phyloP scores from a whole-genome alignment of 2,329 filamentous ascomycete genomes.

The Alternaria ethzedia region DNA sequence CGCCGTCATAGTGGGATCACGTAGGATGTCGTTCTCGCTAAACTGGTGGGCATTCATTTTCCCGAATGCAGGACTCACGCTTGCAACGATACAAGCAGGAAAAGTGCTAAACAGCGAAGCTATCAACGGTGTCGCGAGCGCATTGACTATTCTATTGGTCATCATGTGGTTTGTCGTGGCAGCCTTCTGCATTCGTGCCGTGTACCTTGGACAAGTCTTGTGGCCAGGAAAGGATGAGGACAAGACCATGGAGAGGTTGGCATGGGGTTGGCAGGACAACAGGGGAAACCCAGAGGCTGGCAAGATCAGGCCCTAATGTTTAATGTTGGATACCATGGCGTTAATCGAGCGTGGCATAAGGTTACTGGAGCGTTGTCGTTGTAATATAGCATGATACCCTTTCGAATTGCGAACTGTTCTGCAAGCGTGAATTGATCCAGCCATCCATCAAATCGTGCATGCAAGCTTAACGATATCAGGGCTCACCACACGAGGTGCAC shows the following conservation, averaged over 20 bases:
- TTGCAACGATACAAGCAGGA: conserved; percentile 65
- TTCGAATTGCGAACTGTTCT: neutral
- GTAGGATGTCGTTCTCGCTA: conserved; percentile 48
- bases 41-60: conserved; percentile 69
- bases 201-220: conserved; percentile 60
- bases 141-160: conserved; percentile 63
- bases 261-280: conserved; percentile 34
- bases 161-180: conserved; percentile 63
- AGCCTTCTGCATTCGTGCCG: conserved; percentile 57
- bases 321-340: neutral
- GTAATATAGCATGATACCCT: neutral
- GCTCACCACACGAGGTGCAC: neutral
- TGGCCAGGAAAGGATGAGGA: conserved; percentile 57
- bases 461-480: neutral
- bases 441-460: neutral
- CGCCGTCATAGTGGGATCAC: conserved; percentile 46
- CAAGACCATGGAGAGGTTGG: conserved; percentile 33
- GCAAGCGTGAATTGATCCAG: neutral
- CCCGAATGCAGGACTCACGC: conserved; percentile 68
- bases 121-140: conserved; percentile 61
- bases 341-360: neutral
- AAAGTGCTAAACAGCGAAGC: conserved; percentile 59
- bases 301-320: conserved; percentile 9
- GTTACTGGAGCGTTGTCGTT: neutral
- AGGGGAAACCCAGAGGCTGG: conserved; percentile 22